Conservation (phyloP, 345 rosid genomes). For the Alliaria petiolata region DNA sequence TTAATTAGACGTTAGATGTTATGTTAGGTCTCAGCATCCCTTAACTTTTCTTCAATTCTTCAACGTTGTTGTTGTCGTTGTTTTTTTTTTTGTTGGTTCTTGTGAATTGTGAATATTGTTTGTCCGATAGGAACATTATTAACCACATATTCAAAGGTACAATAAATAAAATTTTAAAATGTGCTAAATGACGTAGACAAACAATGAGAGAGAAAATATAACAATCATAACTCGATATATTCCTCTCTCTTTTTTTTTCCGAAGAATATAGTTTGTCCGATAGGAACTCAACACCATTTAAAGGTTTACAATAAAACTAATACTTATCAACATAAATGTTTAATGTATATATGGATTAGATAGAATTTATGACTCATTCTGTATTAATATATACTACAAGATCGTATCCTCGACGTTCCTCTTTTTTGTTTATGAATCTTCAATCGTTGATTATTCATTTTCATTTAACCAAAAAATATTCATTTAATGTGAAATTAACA, state of each 20-base stretch:
- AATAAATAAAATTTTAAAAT: neutral
- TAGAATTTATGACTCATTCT: constrained; percentile 21
- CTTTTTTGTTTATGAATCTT: constrained; percentile 21
- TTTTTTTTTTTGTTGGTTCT: neutral
- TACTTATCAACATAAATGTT: neutral
- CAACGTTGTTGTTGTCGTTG: too few species aligned
- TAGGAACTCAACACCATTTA: constrained; percentile 23
- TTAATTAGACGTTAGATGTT: neutral
- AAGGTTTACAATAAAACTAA: neutral
- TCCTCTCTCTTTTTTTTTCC: neutral
- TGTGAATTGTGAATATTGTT: too few species aligned
- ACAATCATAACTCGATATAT: constrained; percentile 16
- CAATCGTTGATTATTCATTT: too few species aligned
- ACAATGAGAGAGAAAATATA: constrained; percentile 1
- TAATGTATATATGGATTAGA: constrained; percentile 20
- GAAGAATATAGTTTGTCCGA: constrained; percentile 28
- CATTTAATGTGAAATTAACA: too few species aligned
- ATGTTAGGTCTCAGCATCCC: neutral
- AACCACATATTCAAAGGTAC: constrained; percentile 1
- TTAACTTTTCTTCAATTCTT: neutral
- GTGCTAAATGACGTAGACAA: constrained; percentile 24
- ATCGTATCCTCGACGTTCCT: constrained; percentile 35
- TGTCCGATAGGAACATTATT: too few species aligned
- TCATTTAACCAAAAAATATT: too few species aligned
- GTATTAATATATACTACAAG: constrained; percentile 8